Conservation (phyloP, 371 early-diverging fungal genomes). For the Choanephora cucurbitarum region DNA sequence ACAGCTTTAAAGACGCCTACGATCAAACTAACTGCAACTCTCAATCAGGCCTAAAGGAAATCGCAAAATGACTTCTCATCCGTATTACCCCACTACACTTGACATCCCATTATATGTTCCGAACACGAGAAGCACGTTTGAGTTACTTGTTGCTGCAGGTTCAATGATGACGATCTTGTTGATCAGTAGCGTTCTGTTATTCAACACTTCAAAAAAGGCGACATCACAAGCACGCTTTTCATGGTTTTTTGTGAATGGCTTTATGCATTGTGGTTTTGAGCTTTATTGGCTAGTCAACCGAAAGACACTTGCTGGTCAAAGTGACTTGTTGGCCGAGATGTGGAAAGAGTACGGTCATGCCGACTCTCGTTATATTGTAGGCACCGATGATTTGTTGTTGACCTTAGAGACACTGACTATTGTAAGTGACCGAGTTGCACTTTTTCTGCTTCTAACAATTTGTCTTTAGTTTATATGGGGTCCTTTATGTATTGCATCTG, state of each 20-base stretch:
- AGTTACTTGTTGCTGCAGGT: constrained; percentile 14
- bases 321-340: constrained; percentile 69
- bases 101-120: constrained; percentile 18
- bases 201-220: neutral
- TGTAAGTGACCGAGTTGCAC: constrained; percentile 43
- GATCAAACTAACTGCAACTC: no score
- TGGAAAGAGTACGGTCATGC: constrained; percentile 93
- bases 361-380: constrained; percentile 85
- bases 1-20: no score
- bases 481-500: constrained; percentile 68
- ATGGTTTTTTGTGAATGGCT: constrained; percentile 81
- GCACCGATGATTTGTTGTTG: constrained; percentile 72
- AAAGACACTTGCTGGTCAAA: constrained; percentile 63
- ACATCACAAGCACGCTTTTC: constrained; percentile 46
- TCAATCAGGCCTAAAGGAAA: no score
- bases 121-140: constrained; percentile 10
- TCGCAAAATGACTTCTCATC: constrained; percentile 19
- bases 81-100: constrained; percentile 19
- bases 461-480: constrained; percentile 70
- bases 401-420: constrained; percentile 89
- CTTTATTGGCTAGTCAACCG: constrained; percentile 79
- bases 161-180: constrained; percentile 2
- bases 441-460: no score
- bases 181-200: neutral
- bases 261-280: constrained; percentile 86